phyloP scores from a whole-genome alignment of 139 green algal species.

The Chlamydomonas sp. region DNA sequence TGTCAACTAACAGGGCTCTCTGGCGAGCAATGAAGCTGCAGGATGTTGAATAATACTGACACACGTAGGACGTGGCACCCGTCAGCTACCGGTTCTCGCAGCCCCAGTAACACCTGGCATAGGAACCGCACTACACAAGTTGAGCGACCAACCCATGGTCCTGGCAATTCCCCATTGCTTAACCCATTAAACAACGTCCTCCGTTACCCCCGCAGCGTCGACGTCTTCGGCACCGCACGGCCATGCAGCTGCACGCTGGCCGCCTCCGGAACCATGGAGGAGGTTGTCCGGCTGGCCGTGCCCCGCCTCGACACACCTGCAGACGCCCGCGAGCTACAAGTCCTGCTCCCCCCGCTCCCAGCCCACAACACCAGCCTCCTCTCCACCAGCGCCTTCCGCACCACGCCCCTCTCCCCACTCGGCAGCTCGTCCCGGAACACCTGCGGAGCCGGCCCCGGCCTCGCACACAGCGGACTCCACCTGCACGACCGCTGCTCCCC shows the following conservation, averaged over 20 bases:
- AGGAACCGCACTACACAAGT: too few relatives aligned
- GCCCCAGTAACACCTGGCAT: too few relatives aligned
- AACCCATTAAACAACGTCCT: too few relatives aligned
- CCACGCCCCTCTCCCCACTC: background rate
- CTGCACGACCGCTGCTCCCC: too few relatives aligned
- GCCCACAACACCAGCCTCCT: background rate
- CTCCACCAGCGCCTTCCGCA: background rate
- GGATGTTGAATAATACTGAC: too few relatives aligned
- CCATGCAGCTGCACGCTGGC: conserved; percentile 8
- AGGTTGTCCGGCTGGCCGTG: background rate
- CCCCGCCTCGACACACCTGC: background rate
- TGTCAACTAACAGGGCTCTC: too few relatives aligned
- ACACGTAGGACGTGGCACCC: too few relatives aligned
- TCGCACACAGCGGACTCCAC: background rate
- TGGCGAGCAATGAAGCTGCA: too few relatives aligned
- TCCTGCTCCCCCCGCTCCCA: background rate
- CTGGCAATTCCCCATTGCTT: too few relatives aligned
- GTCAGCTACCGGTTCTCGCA: too few relatives aligned
- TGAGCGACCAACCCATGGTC: too few relatives aligned
- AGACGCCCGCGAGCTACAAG: background rate
- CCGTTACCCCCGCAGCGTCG: background rate
- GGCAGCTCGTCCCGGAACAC: background rate
- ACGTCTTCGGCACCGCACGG: conserved; percentile 4
- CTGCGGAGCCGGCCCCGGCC: background rate
- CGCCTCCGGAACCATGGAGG: background rate